Conservation (phyloP, 2,329 filamentous ascomycete species). For the Phyllachora maydis region DNA sequence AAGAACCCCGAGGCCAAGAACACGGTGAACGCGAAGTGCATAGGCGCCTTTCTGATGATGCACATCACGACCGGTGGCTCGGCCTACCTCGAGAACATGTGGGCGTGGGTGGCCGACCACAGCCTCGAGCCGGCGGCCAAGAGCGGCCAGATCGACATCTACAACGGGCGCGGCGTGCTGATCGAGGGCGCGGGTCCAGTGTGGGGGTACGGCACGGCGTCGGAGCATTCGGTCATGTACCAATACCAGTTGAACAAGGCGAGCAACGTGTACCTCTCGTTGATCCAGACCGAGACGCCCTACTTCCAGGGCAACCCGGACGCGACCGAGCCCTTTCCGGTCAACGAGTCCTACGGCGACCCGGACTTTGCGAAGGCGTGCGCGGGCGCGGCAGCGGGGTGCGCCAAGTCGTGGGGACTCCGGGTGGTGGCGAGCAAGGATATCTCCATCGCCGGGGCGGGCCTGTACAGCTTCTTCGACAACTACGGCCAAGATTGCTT, state of each 20-base stretch:
- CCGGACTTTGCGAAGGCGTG: slow-evolving; percentile 46
- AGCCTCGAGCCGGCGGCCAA: slow-evolving; percentile 58
- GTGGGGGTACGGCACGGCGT: slow-evolving; percentile 65
- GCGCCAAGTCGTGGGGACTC: slow-evolving; percentile 60
- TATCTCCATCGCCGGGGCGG: slow-evolving; percentile 49
- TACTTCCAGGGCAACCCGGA: slow-evolving; percentile 74
- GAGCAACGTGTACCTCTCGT: slow-evolving; percentile 58
- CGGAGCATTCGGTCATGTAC: slow-evolving; percentile 46
- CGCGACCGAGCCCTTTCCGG: slow-evolving; percentile 41
- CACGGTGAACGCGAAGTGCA: slow-evolving; percentile 42
- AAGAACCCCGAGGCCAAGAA: slow-evolving; percentile 51
- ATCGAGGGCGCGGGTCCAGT: slow-evolving; percentile 59
- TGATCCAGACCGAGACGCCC: slow-evolving; percentile 80
- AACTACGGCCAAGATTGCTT: slow-evolving; percentile 61
- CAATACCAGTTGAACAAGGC: slow-evolving; percentile 75
- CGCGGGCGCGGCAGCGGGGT: slow-evolving; percentile 18
- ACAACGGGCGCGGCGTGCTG: slow-evolving; percentile 67
- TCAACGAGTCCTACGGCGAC: slow-evolving; percentile 37
- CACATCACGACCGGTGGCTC: slow-evolving; percentile 42
- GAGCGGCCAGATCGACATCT: slow-evolving; percentile 53
- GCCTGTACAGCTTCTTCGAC: slow-evolving; percentile 68
- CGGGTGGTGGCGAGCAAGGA: slow-evolving; percentile 47
- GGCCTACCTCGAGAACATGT: slow-evolving; percentile 72
- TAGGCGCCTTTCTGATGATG: slow-evolving; percentile 52
- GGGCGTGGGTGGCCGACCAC: slow-evolving; percentile 84